phyloP scores from a whole-genome alignment of 805 yeast species.

The Metschnikowia continentalis region DNA sequence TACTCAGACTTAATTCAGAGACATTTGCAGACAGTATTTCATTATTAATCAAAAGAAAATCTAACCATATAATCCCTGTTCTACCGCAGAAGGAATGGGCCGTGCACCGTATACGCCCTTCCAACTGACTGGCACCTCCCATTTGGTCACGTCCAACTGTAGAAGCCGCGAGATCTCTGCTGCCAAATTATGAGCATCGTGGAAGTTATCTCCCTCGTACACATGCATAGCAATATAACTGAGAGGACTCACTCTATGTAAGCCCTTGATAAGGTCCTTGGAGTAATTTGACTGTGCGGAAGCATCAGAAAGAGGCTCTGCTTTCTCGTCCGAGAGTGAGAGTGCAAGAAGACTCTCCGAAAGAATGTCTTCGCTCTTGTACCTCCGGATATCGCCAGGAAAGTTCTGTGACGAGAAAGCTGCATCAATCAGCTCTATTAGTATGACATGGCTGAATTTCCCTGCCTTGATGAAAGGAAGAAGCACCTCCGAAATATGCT shows the following conservation, averaged over 20 bases:
- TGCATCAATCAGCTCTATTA: constrained; percentile 73
- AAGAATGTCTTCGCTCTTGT: constrained; percentile 25
- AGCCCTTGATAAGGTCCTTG: constrained; percentile 10
- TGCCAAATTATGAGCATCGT: constrained; percentile 61
- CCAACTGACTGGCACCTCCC: constrained; percentile 76
- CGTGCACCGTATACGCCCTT: constrained; percentile 74
- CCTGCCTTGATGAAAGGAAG: constrained; percentile 43
- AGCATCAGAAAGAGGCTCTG: constrained; percentile 7
- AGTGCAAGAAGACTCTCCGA: constrained; percentile 28
- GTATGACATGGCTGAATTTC: constrained; percentile 43
- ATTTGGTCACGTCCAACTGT: constrained; percentile 19
- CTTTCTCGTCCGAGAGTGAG: constrained; percentile 15
- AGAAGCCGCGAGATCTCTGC: constrained; percentile 27
- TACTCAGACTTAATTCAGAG: not conserved
- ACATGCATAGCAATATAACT: constrained; percentile 56
- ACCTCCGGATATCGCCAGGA: constrained; percentile 24
- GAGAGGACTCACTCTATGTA: constrained; percentile 18
- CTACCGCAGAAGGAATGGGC: constrained; percentile 62
- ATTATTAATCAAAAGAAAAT: too few species aligned
- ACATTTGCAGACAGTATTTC: not conserved
- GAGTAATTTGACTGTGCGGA: constrained; percentile 13
- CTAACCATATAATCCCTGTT: constrained; percentile 70
- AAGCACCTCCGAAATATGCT: constrained; percentile 50
- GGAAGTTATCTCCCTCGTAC: constrained; percentile 86
- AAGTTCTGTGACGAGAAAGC: constrained; percentile 37